Conservation (phyloP, 2,329 filamentous ascomycete genomes). For the Aspergillus transmontanensis region DNA sequence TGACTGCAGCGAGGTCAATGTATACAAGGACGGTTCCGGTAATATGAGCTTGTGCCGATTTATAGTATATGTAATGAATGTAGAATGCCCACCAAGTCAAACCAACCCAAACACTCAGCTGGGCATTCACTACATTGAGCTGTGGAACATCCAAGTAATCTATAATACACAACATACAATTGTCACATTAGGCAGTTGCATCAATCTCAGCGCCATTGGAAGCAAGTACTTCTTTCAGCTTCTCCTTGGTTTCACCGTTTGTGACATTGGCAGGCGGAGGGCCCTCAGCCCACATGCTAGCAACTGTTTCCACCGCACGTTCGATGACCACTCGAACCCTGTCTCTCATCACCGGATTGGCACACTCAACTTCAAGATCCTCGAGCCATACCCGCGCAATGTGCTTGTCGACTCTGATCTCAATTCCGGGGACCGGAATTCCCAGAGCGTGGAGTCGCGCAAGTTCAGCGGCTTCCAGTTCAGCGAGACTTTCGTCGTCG, state of each 20-base stretch:
- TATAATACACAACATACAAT: conserved; percentile 21
- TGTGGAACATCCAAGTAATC: conserved; percentile 5
- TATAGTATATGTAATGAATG: not conserved
- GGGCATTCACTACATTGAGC: not conserved
- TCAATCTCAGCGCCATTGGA: conserved; percentile 29
- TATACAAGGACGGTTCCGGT: not conserved
- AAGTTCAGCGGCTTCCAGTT: conserved; percentile 68
- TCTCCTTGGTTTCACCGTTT: conserved; percentile 26
- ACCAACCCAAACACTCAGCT: not conserved
- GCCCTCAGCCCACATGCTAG: conserved; percentile 60
- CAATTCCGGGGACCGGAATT: conserved; percentile 86
- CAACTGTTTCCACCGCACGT: conserved; percentile 82
- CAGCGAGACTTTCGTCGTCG: conserved; percentile 52
- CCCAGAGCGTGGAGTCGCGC: conserved; percentile 78
- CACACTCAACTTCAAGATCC: conserved; percentile 84
- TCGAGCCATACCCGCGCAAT: conserved; percentile 90
- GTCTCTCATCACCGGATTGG: conserved; percentile 75
- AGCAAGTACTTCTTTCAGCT: conserved; percentile 15
- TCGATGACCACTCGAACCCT: conserved; percentile 88
- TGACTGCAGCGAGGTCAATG: not conserved
- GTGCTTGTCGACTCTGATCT: conserved; percentile 85
- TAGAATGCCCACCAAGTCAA: not conserved
- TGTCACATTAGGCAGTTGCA: conserved; percentile 23
- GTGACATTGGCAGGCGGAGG: conserved; percentile 24
- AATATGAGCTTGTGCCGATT: not conserved